phyloP scores from a whole-genome alignment of 208 protist species.

The Leishmania gerbilli region DNA sequence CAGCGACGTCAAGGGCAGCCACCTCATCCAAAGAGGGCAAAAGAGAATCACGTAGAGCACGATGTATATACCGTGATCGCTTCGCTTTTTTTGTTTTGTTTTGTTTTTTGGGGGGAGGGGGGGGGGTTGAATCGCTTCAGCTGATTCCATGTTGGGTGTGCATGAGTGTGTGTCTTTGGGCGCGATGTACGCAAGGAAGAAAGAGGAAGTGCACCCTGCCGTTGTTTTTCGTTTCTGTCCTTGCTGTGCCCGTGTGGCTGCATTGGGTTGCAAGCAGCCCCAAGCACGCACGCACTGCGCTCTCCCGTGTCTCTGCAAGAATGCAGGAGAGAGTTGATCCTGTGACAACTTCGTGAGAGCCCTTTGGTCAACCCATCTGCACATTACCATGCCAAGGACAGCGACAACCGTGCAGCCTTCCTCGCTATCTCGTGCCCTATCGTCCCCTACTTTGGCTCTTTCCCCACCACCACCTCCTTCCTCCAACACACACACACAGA shows the following conservation, averaged over 20 bases:
- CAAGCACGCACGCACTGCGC: not conserved
- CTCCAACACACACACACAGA: not conserved
- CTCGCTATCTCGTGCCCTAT: not conserved
- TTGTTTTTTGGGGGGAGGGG: too few relatives aligned
- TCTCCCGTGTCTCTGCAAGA: not conserved
- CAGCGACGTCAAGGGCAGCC: not conserved
- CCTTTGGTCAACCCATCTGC: not conserved
- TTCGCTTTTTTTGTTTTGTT: not conserved
- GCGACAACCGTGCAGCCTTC: not conserved
- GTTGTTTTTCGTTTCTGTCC: not conserved
- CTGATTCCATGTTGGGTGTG: constrained; percentile 5
- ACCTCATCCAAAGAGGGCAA: not conserved
- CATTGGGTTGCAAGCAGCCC: not conserved
- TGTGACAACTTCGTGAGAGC: not conserved
- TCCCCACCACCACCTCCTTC: not conserved
- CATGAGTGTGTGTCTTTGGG: constrained; percentile 3
- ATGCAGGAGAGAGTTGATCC: not conserved
- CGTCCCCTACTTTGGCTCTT: not conserved
- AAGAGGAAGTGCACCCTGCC: not conserved
- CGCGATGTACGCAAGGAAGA: constrained; percentile 3
- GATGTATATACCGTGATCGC: constrained; percentile 12
- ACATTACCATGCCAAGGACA: not conserved
- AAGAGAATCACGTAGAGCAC: not conserved
- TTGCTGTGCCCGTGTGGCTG: not conserved
- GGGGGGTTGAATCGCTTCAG: not conserved